phyloP scores from a whole-genome alignment of 306 rosid genomes.

The Vigna hirtella region DNA sequence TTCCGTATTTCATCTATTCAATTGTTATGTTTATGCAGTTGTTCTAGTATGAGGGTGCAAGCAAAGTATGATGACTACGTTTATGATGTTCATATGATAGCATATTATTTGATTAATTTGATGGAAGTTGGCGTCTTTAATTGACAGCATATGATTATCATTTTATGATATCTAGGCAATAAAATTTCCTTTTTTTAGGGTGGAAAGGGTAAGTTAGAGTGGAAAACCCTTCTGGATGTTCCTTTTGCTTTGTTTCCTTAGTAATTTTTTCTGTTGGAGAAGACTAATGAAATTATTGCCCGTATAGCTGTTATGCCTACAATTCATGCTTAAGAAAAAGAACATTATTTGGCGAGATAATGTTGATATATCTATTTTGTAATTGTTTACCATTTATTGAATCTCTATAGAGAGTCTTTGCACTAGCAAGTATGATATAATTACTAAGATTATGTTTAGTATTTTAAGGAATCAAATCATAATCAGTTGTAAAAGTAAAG shows the following conservation, averaged over 20 bases:
- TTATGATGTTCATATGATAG: slow-evolving; percentile 30
- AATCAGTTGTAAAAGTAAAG: neutral
- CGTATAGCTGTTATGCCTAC: neutral
- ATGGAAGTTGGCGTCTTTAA: slow-evolving; percentile 15
- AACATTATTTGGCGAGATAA: neutral
- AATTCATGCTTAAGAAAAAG: neutral
- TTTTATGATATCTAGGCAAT: neutral
- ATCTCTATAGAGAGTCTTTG: neutral
- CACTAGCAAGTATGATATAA: neutral
- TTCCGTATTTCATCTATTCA: neutral
- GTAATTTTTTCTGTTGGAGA: neutral
- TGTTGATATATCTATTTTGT: neutral
- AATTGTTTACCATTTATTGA: neutral
- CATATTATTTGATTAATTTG: slow-evolving; percentile 4
- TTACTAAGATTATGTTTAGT: neutral
- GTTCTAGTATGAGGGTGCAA: neutral
- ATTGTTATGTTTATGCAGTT: slow-evolving; percentile 17
- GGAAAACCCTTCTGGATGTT: slow-evolving; percentile 1
- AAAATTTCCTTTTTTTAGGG: neutral
- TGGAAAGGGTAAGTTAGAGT: slow-evolving; percentile 7
- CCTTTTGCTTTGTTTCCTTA: neutral
- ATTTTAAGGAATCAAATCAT: neutral
- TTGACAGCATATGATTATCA: no score
- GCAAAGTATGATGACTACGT: neutral
- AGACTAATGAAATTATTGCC: neutral